Base-by-base conservation (phyloP, 768 basidiomycete species). In the Cystobasidium ongulense region DNA sequence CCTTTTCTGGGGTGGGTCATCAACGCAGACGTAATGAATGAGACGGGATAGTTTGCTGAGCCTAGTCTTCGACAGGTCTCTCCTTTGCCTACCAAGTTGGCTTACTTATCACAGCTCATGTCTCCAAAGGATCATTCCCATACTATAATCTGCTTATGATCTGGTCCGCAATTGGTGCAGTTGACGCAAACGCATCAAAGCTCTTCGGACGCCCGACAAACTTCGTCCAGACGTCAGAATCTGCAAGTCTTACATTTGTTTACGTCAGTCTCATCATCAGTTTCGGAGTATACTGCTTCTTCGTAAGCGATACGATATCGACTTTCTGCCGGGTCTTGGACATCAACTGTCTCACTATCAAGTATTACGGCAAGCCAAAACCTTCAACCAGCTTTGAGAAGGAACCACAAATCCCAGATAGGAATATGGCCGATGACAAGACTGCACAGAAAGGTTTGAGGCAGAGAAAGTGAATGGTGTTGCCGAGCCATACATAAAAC, bases 311-410 rank as follows among this genome's bases (percentile, higher is more conserved):
- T 87, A 78, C 85, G 86, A 92, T 94, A 77, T 82, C 81, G 74
- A 89, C 93, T 76, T 91, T 97, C 81, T 95, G 92, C 72, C 86
- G 92, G 74, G 89, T 89, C 81, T 85, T 95, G 75, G 95, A 95
- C 15, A 92, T 96, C 77, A 95, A 92, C 0, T 97, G 92, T 83
- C 92, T 96, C 79, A 92, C 90, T 18, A 92, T 96, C 54, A 84
- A 88, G 68, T 71, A 71, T 36, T 71, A 71, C 31, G 68, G 68
- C 23, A 31, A 43, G 31, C 27, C 52, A 21, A 71, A 71, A 29
- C 68, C 68, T 1, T 33, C 29, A n/a, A 27, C 46, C 15, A 71
- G 68, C 54, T 71, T 71, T 29, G 68, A 71, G 53, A 71, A 54
- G 53, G 68, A 71, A 27, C 68, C 68, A 18, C 53, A 71, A 43